Evolutionary conservation across 129 eudicot genomes (phyloP), one percentile per base, ranked within the genome.

Genomic region (Flaveria linearis): DNA sequence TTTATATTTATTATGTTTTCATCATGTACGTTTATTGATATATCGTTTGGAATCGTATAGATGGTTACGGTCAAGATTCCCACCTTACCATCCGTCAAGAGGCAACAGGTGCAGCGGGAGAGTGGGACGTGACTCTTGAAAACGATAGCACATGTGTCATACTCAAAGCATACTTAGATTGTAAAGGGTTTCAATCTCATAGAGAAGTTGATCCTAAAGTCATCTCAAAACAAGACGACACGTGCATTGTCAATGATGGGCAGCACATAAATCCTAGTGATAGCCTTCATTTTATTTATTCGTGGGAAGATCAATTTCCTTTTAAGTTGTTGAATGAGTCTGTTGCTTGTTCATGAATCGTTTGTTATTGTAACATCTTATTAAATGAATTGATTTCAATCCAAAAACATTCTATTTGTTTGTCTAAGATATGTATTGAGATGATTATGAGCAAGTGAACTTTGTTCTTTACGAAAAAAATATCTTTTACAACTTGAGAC

Each of bases 51-150:
- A 61, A 61, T 60, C 10, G 41, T 14, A 62, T 33, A 64, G 46
- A 64, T 28, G 69, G 14, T n/a, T 6, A 33, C 17, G 22, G 46
- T 33, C 46, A 64, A 28, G 69, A 16, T 15, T 5, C 15, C 69
- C n/a, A 30, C 5, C 69, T 64, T 18, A 30, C 11, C 22, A 64
- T 64, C 12, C 47, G 41, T 16, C 69, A 64, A 33, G 23, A 64
- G 7, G 45, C 69, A 16, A 33, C 6, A 15, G 11, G 46, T 33
- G 23, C 46, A 15, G 47, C 22, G 15, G 43, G 41, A 64, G 69
- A 64, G 22, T 64, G 69, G 69, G 41, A 33, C 5, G 80, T 76
- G 80, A 39, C 74, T 66, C 36, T 76, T 67, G 67, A 65, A 66
- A 76, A 76, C 14, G 2, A 16, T 18, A 66, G 67, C 41, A 67